Conservation (phyloP, 176 grass and related monocot genomes). For the Rhynchospora breviuscula region DNA sequence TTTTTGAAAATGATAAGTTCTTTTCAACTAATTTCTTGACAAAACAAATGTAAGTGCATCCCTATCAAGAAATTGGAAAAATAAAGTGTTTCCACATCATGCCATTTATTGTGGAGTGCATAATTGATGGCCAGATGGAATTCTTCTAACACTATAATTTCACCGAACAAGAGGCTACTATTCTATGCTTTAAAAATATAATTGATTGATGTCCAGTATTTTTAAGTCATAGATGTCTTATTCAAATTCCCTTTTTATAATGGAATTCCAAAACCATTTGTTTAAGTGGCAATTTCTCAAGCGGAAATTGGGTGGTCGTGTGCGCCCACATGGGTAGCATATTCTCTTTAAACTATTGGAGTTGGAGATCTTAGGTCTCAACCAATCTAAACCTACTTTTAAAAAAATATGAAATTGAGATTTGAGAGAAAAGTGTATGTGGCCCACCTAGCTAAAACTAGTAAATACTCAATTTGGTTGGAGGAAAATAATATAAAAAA, state of each 20-base stretch:
- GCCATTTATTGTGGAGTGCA: conserved; percentile 5
- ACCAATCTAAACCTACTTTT: conserved; percentile 2
- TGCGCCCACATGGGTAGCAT: conserved; percentile 18
- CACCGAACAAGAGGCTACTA: not conserved
- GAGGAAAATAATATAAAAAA: not conserved
- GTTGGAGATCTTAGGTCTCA: conserved; percentile 16
- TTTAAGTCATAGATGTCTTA: not conserved
- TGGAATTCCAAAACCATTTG: conserved; percentile 4
- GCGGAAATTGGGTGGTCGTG: conserved; percentile 1
- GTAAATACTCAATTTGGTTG: not conserved
- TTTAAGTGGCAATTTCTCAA: not conserved
- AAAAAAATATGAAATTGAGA: not conserved
- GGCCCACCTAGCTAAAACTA: conserved; percentile 12
- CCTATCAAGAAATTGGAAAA: not conserved
- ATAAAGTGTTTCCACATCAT: conserved; percentile 2
- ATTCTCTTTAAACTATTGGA: not conserved
- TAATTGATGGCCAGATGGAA: not conserved
- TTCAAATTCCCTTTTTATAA: not conserved
- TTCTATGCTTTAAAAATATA: not conserved
- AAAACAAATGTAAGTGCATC: conserved; percentile 14
- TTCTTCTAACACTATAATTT: not conserved
- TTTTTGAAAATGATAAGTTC: conserved; percentile 4
- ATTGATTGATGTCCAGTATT: not conserved
- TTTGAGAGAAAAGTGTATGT: not conserved
- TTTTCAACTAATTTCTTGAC: conserved; percentile 1